These are phyloP conservation scores for Capsella rubella DNA, from an alignment of 441 rosid species.

Conservation along the genomic window DNA sequence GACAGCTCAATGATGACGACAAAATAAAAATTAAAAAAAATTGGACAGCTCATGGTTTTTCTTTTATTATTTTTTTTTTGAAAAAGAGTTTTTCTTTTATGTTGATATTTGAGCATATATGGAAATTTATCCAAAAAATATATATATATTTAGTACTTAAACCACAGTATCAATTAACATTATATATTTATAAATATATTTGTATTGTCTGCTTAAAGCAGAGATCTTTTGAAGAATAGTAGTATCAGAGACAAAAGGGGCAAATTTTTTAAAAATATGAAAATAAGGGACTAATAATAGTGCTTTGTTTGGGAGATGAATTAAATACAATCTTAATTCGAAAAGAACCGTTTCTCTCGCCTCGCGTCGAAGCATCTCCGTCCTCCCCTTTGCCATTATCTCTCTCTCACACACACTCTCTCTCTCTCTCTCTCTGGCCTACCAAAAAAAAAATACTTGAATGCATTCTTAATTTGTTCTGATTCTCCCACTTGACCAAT, in stretches of 20 bases:
- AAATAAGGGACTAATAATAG: background rate
- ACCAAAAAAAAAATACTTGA: slow-evolving; percentile 11
- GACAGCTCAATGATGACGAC: no score
- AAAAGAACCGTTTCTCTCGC: slow-evolving; percentile 36
- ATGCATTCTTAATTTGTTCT: slow-evolving; percentile 33
- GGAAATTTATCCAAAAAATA: no score
- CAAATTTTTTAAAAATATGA: background rate
- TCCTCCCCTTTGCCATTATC: slow-evolving; percentile 10
- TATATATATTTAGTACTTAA: no score
- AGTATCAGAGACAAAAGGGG: background rate
- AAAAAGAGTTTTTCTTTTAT: no score
- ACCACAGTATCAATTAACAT: no score
- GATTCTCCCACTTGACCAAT: slow-evolving; percentile 27
- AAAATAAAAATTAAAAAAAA: no score
- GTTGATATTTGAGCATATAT: no score
- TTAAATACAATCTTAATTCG: slow-evolving; percentile 35
- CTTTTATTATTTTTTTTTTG: no score
- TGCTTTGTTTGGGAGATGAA: slow-evolving; percentile 20
- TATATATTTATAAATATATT: no score
- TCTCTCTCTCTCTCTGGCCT: slow-evolving; percentile 35
- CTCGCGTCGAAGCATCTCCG: background rate
- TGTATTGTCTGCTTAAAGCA: no score
- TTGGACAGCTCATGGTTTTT: background rate
- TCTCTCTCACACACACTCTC: background rate
- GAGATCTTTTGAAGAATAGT: background rate